Evolutionary conservation across 495 filamentous ascomycete species (phyloP), one percentile per base, ranked within the genome.

Genomic region (Saxophila tyrrhenica): DNA sequence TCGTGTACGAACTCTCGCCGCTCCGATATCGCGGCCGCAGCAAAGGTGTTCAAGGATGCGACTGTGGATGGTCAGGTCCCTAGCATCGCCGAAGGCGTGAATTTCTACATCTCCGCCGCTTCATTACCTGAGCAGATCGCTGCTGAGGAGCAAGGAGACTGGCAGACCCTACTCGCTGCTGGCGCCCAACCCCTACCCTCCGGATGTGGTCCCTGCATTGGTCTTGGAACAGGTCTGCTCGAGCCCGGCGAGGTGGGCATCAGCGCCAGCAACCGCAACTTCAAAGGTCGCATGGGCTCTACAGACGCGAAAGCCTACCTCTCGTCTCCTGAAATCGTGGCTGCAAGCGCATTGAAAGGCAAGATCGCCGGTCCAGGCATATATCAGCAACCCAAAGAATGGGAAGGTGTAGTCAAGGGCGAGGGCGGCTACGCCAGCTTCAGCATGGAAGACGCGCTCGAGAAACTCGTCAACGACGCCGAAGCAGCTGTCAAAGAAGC

Each of bases 41-140:
- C 90, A 1, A 77, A 77, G 35, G 90, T 96, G 1, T 97, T 98
- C 76, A 80, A 76, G 57, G 85, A 92, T 11, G 87, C 85, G 8
- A 72, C 73, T 5, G 72, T 76, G 52, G 58, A 69, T 23, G 81
- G 75, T 11, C 69, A 71, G n/a, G 67, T 75, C 20, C 76, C 85
- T n/a, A 89, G 85, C 69, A 80, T 98, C 49, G 82, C 88, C 0
- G 68, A 78, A 0, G 79, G 84, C 47, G 89, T 96, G 8, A 75
- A 90, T 39, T 84, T 98, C 65, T 95, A 96, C 69, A 87, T 97
- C 53, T 86, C 91, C 0, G 89, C 92, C 0, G 92, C 92, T 0
- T 95, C 89, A 0, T 61, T 81, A 0, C 73, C 82, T 0, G 91
- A 97, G 67, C 91, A 95, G 67, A 64, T 78, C 29, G 75, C 75